Base-by-base conservation (phyloP, 352 stramenopile species). In the Pythium vanterpoolii region DNA sequence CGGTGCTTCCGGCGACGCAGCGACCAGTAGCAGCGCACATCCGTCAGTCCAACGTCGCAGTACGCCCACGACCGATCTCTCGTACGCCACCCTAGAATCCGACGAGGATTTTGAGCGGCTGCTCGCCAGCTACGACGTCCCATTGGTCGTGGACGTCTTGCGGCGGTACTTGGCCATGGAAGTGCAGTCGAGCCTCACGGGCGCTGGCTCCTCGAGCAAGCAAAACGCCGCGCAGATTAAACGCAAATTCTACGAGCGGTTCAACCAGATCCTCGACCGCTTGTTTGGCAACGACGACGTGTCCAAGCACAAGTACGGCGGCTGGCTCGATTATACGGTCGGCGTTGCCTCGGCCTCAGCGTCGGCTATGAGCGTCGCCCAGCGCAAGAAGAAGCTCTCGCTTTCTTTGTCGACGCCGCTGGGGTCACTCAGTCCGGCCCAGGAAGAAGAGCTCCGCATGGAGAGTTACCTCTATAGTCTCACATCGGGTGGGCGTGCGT, bases 231-330 rank as follows among this genome's bases (percentile, higher is more conserved):
- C 75, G 18, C 84, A 92, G 62, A 69, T 87, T 30, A 84, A 86
- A 33, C 79, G 84, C 54, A 80, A 89, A 53, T 91, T 93, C 58
- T 93, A 93, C 68, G 84, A 92, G 62, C 84, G 84, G 27, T 90
- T 93, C 55, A 91, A 92, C 70, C 84, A 90, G 69, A 76, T 93
- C 21, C 57, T 93, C 30, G 84, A 93, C 67, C 82, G 84, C 31
- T 47, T 93, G 4, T 91, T 90, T 56, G 84, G 84, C 38, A 78
- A 74, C 34, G 82, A 93, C 66, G 62, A 84, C 0, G 60, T 80
- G 13, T 93, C 84, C 57, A 90, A 80, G 72, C 78, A 87, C 58
- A 90, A 91, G 63, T 83, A 74, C 60, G 84, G 84, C 28, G 84
- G 84, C 26, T 93, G 79, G 84, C 63, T 93, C n/a, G 84, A 93